Evolutionary conservation across 805 yeast genomes (phyloP), one percentile per base, ranked within the genome.

Genomic region (Barnettozyma pratensis): DNA sequence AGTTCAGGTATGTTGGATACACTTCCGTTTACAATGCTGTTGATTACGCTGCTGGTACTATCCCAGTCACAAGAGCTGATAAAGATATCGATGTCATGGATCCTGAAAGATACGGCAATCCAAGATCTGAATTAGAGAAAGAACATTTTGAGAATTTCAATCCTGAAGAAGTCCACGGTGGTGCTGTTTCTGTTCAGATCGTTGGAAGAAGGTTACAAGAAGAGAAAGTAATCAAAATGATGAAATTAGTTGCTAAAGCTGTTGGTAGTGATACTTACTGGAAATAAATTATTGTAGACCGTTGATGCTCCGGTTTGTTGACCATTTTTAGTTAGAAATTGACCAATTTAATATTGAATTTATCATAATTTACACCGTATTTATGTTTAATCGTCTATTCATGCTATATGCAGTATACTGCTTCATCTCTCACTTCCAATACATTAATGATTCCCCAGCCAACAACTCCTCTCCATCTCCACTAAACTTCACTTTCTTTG

Each of bases 181-280:
- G 82, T 47, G 83, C 88, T 0, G 81, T 80, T 11, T 78, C 81
- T 19, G 65, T 85, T n/a, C 89, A 84, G 62, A 66, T 85, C 31
- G 79, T 83, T 4, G 80, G 85, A n/a, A 71, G 72, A 49, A 72
- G 79, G 46, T 68, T 73, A 19, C 76, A 80, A 55, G 91, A 84
- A 55, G 90, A 84, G 53, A 81, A 80, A 59, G 77, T 73, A 5
- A 58, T 81, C 39, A 69, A 67, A 45, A 72, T 77, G 57, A 72
- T 78, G 75, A 64, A 68, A 49, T 58, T 68, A 4, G 62, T 75
- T 19, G 49, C 67, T 4, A 46, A 54, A 29, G 58, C 61, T 37
- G 53, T 58, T n/a, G 65, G 62, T 2, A 59, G 62, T 14, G 49
- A 51, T 31, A 42, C 11, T 26, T 36, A 12, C 11, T 36, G 38